Evolutionary conservation across 2,329 filamentous ascomycete genomes (phyloP), one percentile per base, ranked within the genome.

Genomic region (Kalmusia sp.): DNA sequence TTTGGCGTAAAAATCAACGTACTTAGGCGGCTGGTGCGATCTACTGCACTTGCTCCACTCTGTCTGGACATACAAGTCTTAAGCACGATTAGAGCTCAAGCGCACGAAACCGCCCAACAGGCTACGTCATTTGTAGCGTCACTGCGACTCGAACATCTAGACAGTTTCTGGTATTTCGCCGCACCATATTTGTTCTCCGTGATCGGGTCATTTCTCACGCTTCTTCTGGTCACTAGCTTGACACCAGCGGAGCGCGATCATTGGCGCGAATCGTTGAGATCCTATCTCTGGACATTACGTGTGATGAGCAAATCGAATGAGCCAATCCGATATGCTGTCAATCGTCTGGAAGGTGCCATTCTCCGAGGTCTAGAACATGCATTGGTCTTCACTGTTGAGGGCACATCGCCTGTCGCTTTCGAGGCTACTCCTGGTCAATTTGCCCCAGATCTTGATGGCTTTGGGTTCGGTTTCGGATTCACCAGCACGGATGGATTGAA

Each of bases 291-390:
- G 55, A 55, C 39, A 5, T 52, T 58, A 8, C 47, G 74, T 37
- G 71, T 67, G 49, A 71, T 70, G 66, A 75, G 71, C 63, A 75
- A 76, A 51, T 69, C 67, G 39, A 65, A 68, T 48, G 67, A 73
- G 22, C 72, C 72, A 2, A 74, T 75, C 64, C 65, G 68, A 34
- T 75, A 75, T 43, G 72, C 72, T 6, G 72, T 74, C 15, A 74
- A 74, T 48, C 67, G 72, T 6, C 64, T 75, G 4, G 72, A 75
- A 41, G 72, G 72, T 27, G 71, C 69, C n/a, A 74, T 75, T 39
- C 57, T 75, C 28, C 69, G 72, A n/a, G 72, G 72, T 1, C 57
- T 75, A 3, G 72, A 75, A 58, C 72, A 75, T 53, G 69, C 72
- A 1, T 64, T 75, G 2, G 72, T 69, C 2, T 68, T 75, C 15